Evolutionary conservation across 345 rosid genomes (phyloP).

Genomic region (Melastoma malabathricum): DNA sequence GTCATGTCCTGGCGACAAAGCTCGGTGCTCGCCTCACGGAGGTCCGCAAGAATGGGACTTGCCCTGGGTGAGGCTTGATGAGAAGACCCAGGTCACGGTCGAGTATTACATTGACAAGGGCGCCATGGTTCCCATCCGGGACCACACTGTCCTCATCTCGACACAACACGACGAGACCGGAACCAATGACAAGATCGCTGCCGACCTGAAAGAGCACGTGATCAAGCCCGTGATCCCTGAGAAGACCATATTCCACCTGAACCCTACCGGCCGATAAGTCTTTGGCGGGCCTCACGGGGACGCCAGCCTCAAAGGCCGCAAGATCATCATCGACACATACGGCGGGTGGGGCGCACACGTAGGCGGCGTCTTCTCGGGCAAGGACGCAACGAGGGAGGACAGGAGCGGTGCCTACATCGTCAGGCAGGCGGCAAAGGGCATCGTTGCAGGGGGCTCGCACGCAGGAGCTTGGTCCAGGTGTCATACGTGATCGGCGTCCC

Average conservation of each 20-base stretch:
- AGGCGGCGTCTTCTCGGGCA: conserved; percentile 36
- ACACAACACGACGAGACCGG: conserved; percentile 34
- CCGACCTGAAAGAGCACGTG: conserved; percentile 30
- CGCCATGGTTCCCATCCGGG: conserved; percentile 26
- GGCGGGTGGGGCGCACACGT: conserved; percentile 36
- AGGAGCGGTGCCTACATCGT: conserved; percentile 36
- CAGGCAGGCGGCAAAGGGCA: conserved; percentile 33
- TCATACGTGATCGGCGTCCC: conserved; percentile 41
- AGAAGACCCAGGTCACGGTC: conserved; percentile 34
- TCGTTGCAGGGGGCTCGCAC: conserved; percentile 31
- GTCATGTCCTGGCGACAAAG: conserved; percentile 30
- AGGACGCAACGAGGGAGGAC: conserved; percentile 31
- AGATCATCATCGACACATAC: conserved; percentile 35
- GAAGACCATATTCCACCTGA: conserved; percentile 41
- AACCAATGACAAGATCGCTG: conserved; percentile 30
- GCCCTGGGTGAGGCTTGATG: conserved; percentile 35
- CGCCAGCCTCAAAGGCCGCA: conserved; percentile 31
- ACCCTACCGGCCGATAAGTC: conserved; percentile 31
- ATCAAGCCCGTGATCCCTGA: conserved; percentile 36
- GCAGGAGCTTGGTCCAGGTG: conserved; percentile 32
- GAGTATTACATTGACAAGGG: conserved; percentile 28
- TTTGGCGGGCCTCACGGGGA: conserved; percentile 37
- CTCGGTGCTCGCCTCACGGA: conserved; percentile 29
- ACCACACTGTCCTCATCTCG: conserved; percentile 34
- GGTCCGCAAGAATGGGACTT: conserved; percentile 35